Base-by-base conservation (phyloP, 2,329 filamentous ascomycete species). In the Hymenotorrendiella dingleyae region DNA sequence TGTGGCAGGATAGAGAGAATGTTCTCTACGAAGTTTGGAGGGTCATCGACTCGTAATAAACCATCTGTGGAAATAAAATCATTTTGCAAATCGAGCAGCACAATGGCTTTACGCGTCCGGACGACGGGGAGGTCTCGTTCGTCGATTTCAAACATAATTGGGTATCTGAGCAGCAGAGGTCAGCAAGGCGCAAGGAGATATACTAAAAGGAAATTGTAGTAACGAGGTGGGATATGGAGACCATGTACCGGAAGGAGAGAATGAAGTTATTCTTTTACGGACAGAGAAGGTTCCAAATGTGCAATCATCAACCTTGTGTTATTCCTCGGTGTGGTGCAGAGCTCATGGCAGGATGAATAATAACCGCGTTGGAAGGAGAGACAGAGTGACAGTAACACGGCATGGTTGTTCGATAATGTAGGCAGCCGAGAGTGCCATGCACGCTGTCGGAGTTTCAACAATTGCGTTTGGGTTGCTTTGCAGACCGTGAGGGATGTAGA, bases 71-170 rank as follows among this genome's bases (percentile, higher is more conserved):
- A 72, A 45, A 94, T 67, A 57, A 97, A 95, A 62, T 96, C 91
- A 56, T 94, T 88, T 60, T 97, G 93, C 26, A 94, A 77, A 57
- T 95, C 91, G 50, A 96, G 73, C 14, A 94, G 68, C 16, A 97
- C 70, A 32, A 98, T 72, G 1, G 87, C 91, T 65, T 76, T 78
- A 39, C 79, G 72, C 7, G 78, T 78, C 22, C 65, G 68, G 40
- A 83, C 64, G 36, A 73, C 66, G 9, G 79, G 79, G 16, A 82
- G 67, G 26, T 70, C 67, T 34, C 72, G 62, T 28, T 69, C 64
- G 54, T 80, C 73, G 60, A 82, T 78, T 48, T 73, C 61, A 57
- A 82, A 77, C 67, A 78, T 76, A 33, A 42, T 38, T 35, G 38
- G 40, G 27, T 46, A 34, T 39, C 53, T 58, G 46, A 30, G 37